A percentile compares a stretch with the other conserved stretches of the same genome.
These are phyloP conservation scores for Boletus semigastroideus DNA, from an alignment of 1,284 basidiomycete species.

Conservation along the genomic window DNA sequence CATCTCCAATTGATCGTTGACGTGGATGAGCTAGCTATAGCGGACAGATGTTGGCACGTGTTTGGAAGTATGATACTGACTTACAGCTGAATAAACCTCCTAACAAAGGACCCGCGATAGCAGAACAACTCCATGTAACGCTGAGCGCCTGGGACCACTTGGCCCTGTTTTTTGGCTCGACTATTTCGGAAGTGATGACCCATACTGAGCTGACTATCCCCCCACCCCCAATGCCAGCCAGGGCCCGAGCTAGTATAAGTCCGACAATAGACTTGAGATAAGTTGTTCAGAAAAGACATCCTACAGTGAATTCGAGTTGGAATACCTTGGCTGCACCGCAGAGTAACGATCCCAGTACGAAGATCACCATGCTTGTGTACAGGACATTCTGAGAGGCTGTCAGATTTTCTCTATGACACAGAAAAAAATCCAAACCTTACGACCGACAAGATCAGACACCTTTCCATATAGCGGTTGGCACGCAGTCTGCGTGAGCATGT, in stretches of 20 bases:
- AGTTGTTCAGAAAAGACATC: constrained; percentile 18
- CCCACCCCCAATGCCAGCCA: constrained; percentile 75
- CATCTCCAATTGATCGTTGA: constrained; percentile 65
- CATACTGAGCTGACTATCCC: constrained; percentile 81
- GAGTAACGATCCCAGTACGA: constrained; percentile 67
- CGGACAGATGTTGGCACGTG: constrained; percentile 16
- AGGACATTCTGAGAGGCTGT: constrained; percentile 52
- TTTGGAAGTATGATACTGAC: constrained; percentile 27
- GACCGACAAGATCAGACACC: constrained; percentile 73
- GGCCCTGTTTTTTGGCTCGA: constrained; percentile 62
- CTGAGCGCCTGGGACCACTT: constrained; percentile 82
- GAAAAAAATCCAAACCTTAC: constrained; percentile 50
- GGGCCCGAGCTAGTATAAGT: constrained; percentile 53
- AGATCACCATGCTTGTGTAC: constrained; percentile 67
- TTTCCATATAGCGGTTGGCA: constrained; percentile 78
- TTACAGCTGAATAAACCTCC: constrained; percentile 77
- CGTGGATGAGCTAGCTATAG: constrained; percentile 15
- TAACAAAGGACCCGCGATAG: constrained; percentile 73
- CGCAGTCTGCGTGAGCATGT: constrained; percentile 80
- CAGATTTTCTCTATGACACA: constrained; percentile 1
- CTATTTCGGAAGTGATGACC: constrained; percentile 80
- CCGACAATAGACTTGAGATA: constrained; percentile 54
- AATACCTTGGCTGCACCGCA: constrained; percentile 68
- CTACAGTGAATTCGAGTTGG: constrained; percentile 6
- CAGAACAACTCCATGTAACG: constrained; percentile 80